phyloP scores from a whole-genome alignment of 1,284 basidiomycete genomes.

The Austroboletus rostrupii region DNA sequence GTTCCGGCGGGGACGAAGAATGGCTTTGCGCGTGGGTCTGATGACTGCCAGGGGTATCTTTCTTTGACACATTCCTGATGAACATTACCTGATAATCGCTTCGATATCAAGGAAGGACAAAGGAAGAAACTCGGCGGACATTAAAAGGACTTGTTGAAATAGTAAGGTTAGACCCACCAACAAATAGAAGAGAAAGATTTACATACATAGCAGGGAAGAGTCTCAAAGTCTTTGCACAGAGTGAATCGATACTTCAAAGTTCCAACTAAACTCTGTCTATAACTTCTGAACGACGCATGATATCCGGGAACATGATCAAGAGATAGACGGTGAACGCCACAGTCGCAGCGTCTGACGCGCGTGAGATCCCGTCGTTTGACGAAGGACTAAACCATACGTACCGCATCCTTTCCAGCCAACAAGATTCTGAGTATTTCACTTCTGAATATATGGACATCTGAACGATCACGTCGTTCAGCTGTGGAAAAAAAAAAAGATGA shows the following conservation, averaged over 20 bases:
- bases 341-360: constrained; percentile 44
- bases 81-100: background rate
- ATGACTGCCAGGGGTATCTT: constrained; percentile 43
- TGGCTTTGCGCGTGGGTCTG: constrained; percentile 42
- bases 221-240: constrained; percentile 49
- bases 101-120: background rate
- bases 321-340: constrained; percentile 54
- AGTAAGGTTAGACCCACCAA: background rate
- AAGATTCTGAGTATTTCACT: constrained; percentile 42
- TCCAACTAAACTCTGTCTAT: constrained; percentile 35
- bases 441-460: constrained; percentile 33
- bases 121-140: constrained; percentile 31
- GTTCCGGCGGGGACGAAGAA: constrained; percentile 52
- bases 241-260: background rate
- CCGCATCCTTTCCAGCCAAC: constrained; percentile 43
- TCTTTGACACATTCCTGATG: constrained; percentile 37
- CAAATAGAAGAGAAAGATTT: background rate
- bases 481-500: constrained; percentile 23
- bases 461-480: constrained; percentile 29
- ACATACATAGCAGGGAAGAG: constrained; percentile 58
- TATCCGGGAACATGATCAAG: constrained; percentile 47
- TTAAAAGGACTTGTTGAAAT: constrained; percentile 44
- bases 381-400: constrained; percentile 11
- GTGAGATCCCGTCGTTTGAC: constrained; percentile 17
- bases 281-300: constrained; percentile 49